Base-by-base conservation (phyloP, 768 basidiomycete species). In the Boletus barrowsii region DNA sequence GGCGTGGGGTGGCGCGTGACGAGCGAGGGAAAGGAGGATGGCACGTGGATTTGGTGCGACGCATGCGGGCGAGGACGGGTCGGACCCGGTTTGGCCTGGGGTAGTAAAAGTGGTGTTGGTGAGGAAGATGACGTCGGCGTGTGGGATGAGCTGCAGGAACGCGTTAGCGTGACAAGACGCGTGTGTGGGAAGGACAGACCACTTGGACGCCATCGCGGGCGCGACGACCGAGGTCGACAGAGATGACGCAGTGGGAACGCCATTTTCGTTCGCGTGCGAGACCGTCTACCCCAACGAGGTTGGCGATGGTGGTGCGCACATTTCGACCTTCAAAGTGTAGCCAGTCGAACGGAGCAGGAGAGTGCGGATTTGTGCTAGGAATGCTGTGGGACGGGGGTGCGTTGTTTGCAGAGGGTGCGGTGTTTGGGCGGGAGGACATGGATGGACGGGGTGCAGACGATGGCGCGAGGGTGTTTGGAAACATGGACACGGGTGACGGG, bases 271-370 rank as follows among this genome's bases (percentile, higher is more conserved):
- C 91, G 3, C 85, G 80, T 5, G 90, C 89, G 33, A 93, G 81
- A 10, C 90, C 87, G 59, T 93, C 90, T 42, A 93, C 60, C 6
- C 90, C 91, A 30, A 82, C 77, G 30, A 93, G 81, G 63, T 93
- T 93, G 60, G 76, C 84, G 26, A 89, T 70, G 5, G 90, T 93
- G 10, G 87, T 90, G 68, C 87, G 89, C 32, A 88, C 83, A 0
- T 82, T 86, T 3, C 90, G 76, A 5, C 90, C 90, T 61, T 93
- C 90, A 55, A 93, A 88, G 63, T 93, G 90, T 7, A 93, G 71
- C 88, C 90, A 91, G 59, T 93, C 88, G 49, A 93, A 88, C 0
- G 90, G 91, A 0, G 90, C 88, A 0, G 86, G 85, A 46, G 82
- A 85, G 56, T 80, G 77, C 9, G 77, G 75, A 52, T 76, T 83